Percentiles rank a stretch among this genome's conserved stretches.
These are phyloP conservation scores for Vinca minor DNA, from an alignment of 257 asterid genomes.

Conservation along the genomic window DNA sequence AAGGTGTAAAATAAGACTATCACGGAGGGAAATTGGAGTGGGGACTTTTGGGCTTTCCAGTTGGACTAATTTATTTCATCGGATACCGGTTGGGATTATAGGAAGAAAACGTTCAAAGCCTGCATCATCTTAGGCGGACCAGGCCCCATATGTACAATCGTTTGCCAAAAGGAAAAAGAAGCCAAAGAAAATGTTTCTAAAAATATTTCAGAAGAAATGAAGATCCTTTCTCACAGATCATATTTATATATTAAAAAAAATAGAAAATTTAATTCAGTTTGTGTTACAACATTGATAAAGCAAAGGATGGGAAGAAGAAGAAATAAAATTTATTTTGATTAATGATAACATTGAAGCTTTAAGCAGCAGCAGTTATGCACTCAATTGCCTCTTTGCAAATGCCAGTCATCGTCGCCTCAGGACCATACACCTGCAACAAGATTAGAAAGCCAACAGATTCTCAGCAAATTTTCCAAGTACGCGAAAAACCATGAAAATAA, in stretches of 20 bases:
- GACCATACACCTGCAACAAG: constrained; percentile 71
- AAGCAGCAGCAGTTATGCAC: constrained; percentile 85
- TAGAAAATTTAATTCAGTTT: neutral
- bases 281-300: neutral
- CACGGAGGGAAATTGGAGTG: no score
- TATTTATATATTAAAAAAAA: neutral
- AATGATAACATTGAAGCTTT: constrained; percentile 9
- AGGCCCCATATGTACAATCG: no score
- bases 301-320: neutral
- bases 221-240: neutral
- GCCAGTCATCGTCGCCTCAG: constrained; percentile 96
- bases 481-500: neutral
- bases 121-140: no score
- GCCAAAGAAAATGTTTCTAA: no score
- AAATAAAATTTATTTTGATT: constrained; percentile 5
- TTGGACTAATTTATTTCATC: no score
- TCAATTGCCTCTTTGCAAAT: constrained; percentile 96
- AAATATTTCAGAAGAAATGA: neutral
- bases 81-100: no score
- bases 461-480: neutral
- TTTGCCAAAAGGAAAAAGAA: no score
- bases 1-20: no score
- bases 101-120: no score
- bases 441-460: neutral
- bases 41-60: no score